Conservation (phyloP, 345 rosid species). For the Eucalyptus albens region DNA sequence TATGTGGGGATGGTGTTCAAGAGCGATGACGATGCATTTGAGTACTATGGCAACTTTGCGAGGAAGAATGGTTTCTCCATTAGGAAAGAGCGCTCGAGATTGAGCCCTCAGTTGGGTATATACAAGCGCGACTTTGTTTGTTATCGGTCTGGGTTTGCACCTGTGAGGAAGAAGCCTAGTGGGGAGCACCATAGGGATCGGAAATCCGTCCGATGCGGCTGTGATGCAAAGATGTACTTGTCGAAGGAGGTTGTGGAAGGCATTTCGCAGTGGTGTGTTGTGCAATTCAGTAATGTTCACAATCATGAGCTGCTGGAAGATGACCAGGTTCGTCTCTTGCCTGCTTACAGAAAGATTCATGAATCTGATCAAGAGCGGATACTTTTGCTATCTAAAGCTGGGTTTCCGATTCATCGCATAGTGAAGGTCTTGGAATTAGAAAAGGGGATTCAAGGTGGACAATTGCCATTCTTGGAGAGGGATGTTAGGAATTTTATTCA, state of each 20-base stretch:
- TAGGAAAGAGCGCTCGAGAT: slow-evolving; percentile 83
- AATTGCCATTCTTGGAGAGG: slow-evolving; percentile 85
- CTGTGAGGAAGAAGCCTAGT: slow-evolving; percentile 73
- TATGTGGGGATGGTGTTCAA: slow-evolving; percentile 82
- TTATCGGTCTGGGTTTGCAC: slow-evolving; percentile 87
- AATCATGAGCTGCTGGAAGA: slow-evolving; percentile 91
- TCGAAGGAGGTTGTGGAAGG: slow-evolving; percentile 65
- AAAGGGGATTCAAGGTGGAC: slow-evolving; percentile 79
- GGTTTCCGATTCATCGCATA: slow-evolving; percentile 80
- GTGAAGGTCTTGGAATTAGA: slow-evolving; percentile 81
- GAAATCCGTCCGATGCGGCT: slow-evolving; percentile 85
- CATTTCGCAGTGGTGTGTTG: slow-evolving; percentile 65
- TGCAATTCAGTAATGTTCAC: slow-evolving; percentile 92
- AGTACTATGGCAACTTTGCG: slow-evolving; percentile 73
- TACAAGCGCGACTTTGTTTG: slow-evolving; percentile 92
- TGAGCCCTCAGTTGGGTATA: slow-evolving; percentile 75
- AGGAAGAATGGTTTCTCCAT: slow-evolving; percentile 81
- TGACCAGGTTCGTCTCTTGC: slow-evolving; percentile 85
- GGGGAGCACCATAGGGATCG: slow-evolving; percentile 91
- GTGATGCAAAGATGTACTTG: slow-evolving; percentile 82
- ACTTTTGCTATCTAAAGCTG: slow-evolving; percentile 84
- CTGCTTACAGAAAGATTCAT: slow-evolving; percentile 87
- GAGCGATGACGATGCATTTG: slow-evolving; percentile 76
- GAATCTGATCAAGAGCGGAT: slow-evolving; percentile 85
- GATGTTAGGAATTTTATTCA: slow-evolving; percentile 91